A percentile compares a stretch with the other conserved stretches of the same genome.
These are phyloP conservation scores for Penicillium frequentans DNA, from an alignment of 2,329 filamentous ascomycete genomes.

Conservation along the genomic window DNA sequence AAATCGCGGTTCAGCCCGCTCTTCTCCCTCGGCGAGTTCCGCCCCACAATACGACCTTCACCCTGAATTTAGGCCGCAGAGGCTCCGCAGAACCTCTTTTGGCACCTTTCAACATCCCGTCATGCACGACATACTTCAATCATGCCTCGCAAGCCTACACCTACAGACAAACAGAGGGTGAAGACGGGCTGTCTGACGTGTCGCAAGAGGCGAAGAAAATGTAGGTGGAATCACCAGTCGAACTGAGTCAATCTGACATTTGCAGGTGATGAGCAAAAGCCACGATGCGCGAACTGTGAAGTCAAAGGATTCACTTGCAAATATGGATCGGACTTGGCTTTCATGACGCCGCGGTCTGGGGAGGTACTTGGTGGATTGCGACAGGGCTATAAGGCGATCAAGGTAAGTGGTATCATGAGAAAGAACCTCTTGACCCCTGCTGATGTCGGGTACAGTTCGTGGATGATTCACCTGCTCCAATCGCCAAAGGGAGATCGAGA, in stretches of 20 bases:
- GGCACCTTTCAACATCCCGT: slow-evolving; percentile 9
- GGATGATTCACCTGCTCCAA: slow-evolving; percentile 17
- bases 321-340: slow-evolving; percentile 24
- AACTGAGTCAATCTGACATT: not conserved
- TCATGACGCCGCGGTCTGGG: slow-evolving; percentile 17
- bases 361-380: not conserved
- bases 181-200: slow-evolving; percentile 27
- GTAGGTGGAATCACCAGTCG: slow-evolving; percentile 6
- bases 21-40: not conserved
- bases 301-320: slow-evolving; percentile 24
- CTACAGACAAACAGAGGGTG: slow-evolving; percentile 26
- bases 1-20: slow-evolving; percentile 10
- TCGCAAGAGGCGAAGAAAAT: slow-evolving; percentile 27
- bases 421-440: not conserved
- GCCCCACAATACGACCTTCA: not conserved
- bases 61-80: not conserved
- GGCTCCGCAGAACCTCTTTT: slow-evolving; percentile 19
- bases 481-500: not conserved
- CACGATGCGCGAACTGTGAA: slow-evolving; percentile 25
- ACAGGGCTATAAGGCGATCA: slow-evolving; percentile 18
- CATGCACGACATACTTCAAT: slow-evolving; percentile 6
- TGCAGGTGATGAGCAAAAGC: slow-evolving; percentile 27
- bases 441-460: slow-evolving; percentile 17
- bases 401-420: slow-evolving; percentile 7
- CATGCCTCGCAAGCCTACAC: slow-evolving; percentile 24